These are phyloP conservation scores for Melampsora americana DNA, from an alignment of 1,284 basidiomycete species.

Conservation along the genomic window DNA sequence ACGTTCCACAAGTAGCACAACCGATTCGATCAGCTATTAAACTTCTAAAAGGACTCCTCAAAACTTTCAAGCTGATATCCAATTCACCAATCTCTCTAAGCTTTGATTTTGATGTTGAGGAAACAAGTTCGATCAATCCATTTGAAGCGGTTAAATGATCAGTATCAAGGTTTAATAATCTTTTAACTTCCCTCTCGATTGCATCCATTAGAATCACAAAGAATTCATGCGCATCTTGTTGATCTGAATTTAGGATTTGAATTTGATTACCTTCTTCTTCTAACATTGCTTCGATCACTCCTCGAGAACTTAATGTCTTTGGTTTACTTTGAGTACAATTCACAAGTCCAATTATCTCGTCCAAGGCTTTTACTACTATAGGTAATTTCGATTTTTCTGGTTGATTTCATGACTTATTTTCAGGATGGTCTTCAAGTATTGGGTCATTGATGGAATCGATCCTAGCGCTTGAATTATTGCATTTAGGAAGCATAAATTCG, in stretches of 20 bases:
- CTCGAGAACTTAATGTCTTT: slow-evolving; percentile 12
- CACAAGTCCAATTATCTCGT: slow-evolving; percentile 53
- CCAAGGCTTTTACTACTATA: slow-evolving; percentile 55
- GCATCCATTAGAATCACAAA: slow-evolving; percentile 84
- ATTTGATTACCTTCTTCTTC: not conserved
- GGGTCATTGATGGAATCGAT: slow-evolving; percentile 71
- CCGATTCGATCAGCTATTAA: slow-evolving; percentile 75
- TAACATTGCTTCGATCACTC: slow-evolving; percentile 38
- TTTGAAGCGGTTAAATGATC: slow-evolving; percentile 39
- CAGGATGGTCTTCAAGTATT: slow-evolving; percentile 60
- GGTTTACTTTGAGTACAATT: slow-evolving; percentile 52
- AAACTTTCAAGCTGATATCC: not conserved
- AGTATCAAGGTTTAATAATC: slow-evolving; percentile 61
- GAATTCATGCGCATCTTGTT: slow-evolving; percentile 91
- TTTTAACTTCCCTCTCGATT: slow-evolving; percentile 70
- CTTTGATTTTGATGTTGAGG: not conserved
- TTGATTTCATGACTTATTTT: slow-evolving; percentile 55
- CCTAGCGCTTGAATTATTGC: slow-evolving; percentile 85
- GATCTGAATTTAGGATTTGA: slow-evolving; percentile 68
- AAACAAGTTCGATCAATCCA: not conserved
- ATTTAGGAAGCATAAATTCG: slow-evolving; percentile 92
- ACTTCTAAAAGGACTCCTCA: slow-evolving; percentile 63
- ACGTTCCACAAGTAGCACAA: slow-evolving; percentile 77
- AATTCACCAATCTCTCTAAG: not conserved
- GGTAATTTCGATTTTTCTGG: slow-evolving; percentile 64